These are phyloP conservation scores for Fusarium palustre DNA, from an alignment of 2,329 filamentous ascomycete genomes.

Conservation along the genomic window DNA sequence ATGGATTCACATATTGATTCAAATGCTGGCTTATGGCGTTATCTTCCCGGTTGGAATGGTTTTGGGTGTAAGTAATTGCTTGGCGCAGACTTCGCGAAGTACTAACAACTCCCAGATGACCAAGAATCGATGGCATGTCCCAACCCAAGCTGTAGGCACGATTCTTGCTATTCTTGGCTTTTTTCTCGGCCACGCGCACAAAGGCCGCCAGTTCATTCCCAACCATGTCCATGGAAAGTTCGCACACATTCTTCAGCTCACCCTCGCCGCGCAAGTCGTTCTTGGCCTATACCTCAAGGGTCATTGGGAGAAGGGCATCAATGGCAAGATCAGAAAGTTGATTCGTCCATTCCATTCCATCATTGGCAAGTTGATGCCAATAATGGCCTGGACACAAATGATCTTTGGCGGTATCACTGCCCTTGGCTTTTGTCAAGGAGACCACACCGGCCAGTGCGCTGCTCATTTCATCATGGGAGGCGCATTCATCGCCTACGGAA, in stretches of 20 bases:
- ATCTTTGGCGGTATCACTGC: slow-evolving; percentile 94
- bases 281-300: slow-evolving; percentile 89
- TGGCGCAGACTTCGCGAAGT: background rate
- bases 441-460: slow-evolving; percentile 90
- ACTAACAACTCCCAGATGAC: slow-evolving; percentile 70
- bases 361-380: slow-evolving; percentile 86
- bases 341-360: slow-evolving; percentile 81
- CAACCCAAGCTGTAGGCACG: slow-evolving; percentile 81
- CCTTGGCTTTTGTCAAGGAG: slow-evolving; percentile 90
- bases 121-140: slow-evolving; percentile 94
- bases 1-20: slow-evolving; percentile 94
- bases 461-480: slow-evolving; percentile 99
- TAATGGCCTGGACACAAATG: slow-evolving; percentile 93
- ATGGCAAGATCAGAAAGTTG: slow-evolving; percentile 79
- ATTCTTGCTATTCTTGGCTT: slow-evolving; percentile 84
- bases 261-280: slow-evolving; percentile 80
- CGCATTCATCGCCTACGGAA: slow-evolving; percentile 94
- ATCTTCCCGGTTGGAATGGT: slow-evolving; percentile 97
- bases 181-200: slow-evolving; percentile 90
- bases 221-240: slow-evolving; percentile 84
- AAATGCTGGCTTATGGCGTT: slow-evolving; percentile 88
- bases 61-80: slow-evolving; percentile 74
- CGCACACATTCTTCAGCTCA: slow-evolving; percentile 81
- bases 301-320: slow-evolving; percentile 86
- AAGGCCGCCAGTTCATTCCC: slow-evolving; percentile 83